phyloP scores from a whole-genome alignment of 1,284 basidiomycete genomes.

The Marasmius oreades region DNA sequence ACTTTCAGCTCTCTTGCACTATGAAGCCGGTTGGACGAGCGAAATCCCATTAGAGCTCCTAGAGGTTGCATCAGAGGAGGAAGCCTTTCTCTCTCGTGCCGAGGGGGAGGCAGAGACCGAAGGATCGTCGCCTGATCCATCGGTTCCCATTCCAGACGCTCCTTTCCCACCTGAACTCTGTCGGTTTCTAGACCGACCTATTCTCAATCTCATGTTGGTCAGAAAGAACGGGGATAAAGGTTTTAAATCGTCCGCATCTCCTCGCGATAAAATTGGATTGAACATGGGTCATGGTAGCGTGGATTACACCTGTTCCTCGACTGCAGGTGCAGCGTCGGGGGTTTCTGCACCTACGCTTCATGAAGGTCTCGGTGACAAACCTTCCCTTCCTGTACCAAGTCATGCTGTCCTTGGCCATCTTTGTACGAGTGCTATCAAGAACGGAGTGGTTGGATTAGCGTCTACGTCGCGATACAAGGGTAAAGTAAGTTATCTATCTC shows the following conservation, averaged over 20 bases:
- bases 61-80: constrained; percentile 81
- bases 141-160: constrained; percentile 63
- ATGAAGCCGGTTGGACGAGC: constrained; percentile 58
- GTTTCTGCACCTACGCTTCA: not conserved
- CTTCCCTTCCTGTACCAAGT: not conserved
- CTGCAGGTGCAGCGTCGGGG: not conserved
- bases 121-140: not conserved
- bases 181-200: constrained; percentile 90
- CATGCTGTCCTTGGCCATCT: not conserved
- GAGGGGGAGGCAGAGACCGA: not conserved
- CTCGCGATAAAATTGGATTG: not conserved
- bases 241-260: not conserved
- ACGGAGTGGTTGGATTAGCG: not conserved
- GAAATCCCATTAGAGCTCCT: constrained; percentile 73
- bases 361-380: not conserved
- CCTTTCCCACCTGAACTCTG: constrained; percentile 87
- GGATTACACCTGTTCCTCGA: not conserved
- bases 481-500: not conserved
- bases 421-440: constrained; percentile 1
- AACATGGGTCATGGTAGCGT: not conserved
- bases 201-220: constrained; percentile 56
- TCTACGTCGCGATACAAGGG: not conserved
- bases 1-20: not conserved
- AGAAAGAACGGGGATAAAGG: not conserved
- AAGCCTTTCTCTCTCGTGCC: constrained; percentile 57